These are phyloP conservation scores for Aureobasidium pullulans DNA, from an alignment of 2,329 filamentous ascomycete species.

Conservation along the genomic window DNA sequence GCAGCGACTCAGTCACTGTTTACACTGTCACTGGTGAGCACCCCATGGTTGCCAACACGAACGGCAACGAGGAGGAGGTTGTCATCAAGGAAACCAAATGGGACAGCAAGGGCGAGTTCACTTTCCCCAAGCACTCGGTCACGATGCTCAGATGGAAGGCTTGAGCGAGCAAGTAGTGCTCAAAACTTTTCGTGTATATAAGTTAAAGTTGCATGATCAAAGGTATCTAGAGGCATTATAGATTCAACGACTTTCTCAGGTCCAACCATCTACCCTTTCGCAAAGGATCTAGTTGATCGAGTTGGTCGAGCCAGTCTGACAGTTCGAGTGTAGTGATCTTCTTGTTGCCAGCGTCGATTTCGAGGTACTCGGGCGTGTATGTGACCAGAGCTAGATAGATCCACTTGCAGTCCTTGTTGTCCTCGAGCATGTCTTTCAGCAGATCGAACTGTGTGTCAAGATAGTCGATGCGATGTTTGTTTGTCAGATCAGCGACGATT, in stretches of 20 bases:
- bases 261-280: constrained; percentile 70
- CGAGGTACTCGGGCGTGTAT: constrained; percentile 58
- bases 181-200: not conserved
- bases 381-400: constrained; percentile 81
- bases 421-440: constrained; percentile 60
- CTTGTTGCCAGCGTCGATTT: constrained; percentile 34
- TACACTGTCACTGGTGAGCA: constrained; percentile 55
- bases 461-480: constrained; percentile 57
- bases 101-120: constrained; percentile 55
- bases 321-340: constrained; percentile 39
- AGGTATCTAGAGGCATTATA: constrained; percentile 35
- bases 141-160: constrained; percentile 18
- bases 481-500: constrained; percentile 58
- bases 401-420: constrained; percentile 71
- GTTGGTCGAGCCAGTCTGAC: constrained; percentile 49
- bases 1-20: constrained; percentile 47
- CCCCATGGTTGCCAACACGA: constrained; percentile 55
- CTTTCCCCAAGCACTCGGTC: constrained; percentile 49
- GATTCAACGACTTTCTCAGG: constrained; percentile 45
- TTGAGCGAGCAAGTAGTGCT: not conserved
- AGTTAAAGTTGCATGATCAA: not conserved
- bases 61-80: constrained; percentile 56
- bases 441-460: constrained; percentile 64
- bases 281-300: constrained; percentile 66
- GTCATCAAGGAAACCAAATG: constrained; percentile 54